Evolutionary conservation across 1,139 yeast genomes (phyloP), one percentile per base, ranked within the genome.

Genomic region (Blastobotrys capitulatus): DNA sequence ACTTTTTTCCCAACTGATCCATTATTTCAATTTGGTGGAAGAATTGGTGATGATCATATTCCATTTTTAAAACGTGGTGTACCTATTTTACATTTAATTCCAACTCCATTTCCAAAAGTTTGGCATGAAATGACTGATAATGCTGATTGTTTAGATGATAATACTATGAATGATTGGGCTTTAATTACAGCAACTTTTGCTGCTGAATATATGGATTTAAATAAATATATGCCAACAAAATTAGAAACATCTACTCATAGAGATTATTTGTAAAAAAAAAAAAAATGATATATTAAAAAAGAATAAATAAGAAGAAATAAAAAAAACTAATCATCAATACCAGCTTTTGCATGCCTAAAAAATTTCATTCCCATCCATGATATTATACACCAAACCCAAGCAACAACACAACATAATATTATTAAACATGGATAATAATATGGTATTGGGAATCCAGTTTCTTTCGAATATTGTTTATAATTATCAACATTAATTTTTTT

Each of bases 341-440:
- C 71, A 13, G 88, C 88, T 58, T 82, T 82, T 31, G 90, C 83
- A 61, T 85, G 92, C 44, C 88, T 68, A 65, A 85, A 85, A 51
- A 84, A 70, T 63, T 85, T 85, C 76, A 84, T 76, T 31, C 92
- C 89, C 54, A 82, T 72, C 94, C 94, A 85, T 6, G 89, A 80
- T 2, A 77, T 69, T 7, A 82, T 67, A 39, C 88, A 79, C 92
- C 94, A 85, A 64, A 86, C 77, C 92, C 94, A 85, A 1, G 77
- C 64, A 7, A 83, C 76, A 26, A 82, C 79, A 50, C 63, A 55
- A 9, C 78, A 69, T 47, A 83, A 70, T 67, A 82, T 74, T 19
- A 78, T 59, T 25, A 77, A 68, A 43, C 78, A 65, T 1, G 82
- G 72, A 56, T 79, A 78, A 54, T 75, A 74, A 55, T 79, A 62